Conservation (phyloP, 306 rosid species). For the Luffa aegyptiaca region DNA sequence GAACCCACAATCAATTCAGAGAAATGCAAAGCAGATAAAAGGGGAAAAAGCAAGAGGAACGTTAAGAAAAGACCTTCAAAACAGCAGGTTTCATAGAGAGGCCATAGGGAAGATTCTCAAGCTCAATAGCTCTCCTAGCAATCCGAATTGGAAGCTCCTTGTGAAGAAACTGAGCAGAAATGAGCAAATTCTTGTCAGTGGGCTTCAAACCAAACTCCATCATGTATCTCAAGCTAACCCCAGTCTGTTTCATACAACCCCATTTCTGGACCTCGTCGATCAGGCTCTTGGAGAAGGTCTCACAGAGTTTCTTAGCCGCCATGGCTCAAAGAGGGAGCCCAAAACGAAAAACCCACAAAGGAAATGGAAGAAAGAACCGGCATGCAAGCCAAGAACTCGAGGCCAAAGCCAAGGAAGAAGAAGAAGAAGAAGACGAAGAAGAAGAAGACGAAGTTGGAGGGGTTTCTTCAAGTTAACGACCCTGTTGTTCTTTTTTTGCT, state of each 20-base stretch:
- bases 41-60: neutral
- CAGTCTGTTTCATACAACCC: slow-evolving; percentile 77
- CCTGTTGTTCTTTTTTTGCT: neutral
- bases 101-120: slow-evolving; percentile 68
- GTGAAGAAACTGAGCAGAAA: slow-evolving; percentile 80
- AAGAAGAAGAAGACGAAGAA: neutral
- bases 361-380: slow-evolving; percentile 4
- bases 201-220: slow-evolving; percentile 79
- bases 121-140: slow-evolving; percentile 71
- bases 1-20: neutral
- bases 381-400: slow-evolving; percentile 22
- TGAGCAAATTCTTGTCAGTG: slow-evolving; percentile 29
- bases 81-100: slow-evolving; percentile 68
- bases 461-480: neutral
- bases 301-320: slow-evolving; percentile 60
- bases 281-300: slow-evolving; percentile 51
- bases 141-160: slow-evolving; percentile 79
- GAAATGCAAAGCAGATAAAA: neutral
- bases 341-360: neutral
- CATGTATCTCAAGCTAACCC: slow-evolving; percentile 79
- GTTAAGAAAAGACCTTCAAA: slow-evolving; percentile 31
- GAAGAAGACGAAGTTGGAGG: neutral
- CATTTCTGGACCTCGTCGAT: slow-evolving; percentile 65
- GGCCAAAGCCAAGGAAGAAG: neutral
- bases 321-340: slow-evolving; percentile 17